These are phyloP conservation scores for Lichtheimia corymbifera DNA, from an alignment of 371 early-diverging fungal genomes.

Conservation along the genomic window DNA sequence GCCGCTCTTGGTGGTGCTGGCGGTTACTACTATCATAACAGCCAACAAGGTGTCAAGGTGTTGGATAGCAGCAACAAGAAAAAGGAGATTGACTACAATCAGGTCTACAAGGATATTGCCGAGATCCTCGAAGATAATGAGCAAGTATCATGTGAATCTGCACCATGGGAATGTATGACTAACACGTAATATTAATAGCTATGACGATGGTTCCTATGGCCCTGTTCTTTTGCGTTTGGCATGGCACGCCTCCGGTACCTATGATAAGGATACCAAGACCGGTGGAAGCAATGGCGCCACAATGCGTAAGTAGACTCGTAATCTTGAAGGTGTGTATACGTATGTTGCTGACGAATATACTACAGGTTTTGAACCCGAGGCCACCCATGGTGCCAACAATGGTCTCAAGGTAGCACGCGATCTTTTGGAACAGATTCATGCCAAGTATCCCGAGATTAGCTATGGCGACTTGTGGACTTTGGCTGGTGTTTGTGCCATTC, in stretches of 20 bases:
- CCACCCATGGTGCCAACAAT: conserved; percentile 81
- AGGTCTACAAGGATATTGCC: conserved; percentile 81
- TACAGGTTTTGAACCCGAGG: conserved; percentile 70
- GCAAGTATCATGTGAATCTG: conserved; percentile 27
- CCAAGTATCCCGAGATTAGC: conserved; percentile 80
- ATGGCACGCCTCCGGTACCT: conserved; percentile 96
- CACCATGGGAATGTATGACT: conserved; percentile 10
- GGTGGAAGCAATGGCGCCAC: conserved; percentile 94
- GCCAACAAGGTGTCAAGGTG: conserved; percentile 36
- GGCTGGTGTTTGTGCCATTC: conserved; percentile 88
- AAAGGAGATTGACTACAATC: conserved; percentile 54
- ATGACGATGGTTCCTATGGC: conserved; percentile 92
- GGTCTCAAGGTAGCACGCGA: conserved; percentile 83
- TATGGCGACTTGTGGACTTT: conserved; percentile 95
- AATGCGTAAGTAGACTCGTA: conserved; percentile 65
- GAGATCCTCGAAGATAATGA: conserved; percentile 67
- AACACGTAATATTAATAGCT: conserved; percentile 31
- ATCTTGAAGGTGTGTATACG: neutral
- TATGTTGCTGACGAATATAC: neutral
- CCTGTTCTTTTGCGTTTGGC: conserved; percentile 90
- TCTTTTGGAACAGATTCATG: conserved; percentile 83
- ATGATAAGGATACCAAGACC: conserved; percentile 72
- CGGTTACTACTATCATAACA: conserved; percentile 54
- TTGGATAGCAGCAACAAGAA: conserved; percentile 16
- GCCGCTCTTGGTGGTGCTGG: conserved; percentile 51